Conservation (phyloP, 140 eudicot species). For the Oenanthe javanica region DNA sequence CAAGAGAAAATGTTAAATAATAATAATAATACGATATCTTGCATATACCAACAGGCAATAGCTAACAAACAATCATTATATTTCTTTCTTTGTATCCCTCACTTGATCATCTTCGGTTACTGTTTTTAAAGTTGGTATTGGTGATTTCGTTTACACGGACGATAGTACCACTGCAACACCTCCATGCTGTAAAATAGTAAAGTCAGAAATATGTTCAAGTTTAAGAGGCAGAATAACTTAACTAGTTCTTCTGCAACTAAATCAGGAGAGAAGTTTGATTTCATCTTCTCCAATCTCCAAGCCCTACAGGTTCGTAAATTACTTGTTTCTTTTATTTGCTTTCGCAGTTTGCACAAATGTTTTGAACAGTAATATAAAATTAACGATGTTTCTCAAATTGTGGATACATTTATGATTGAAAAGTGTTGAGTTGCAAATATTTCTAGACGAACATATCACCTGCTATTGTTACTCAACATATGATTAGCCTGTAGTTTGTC, state of each 20-base stretch:
- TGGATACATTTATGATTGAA: neutral
- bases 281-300: conserved; percentile 71
- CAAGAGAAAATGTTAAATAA: neutral
- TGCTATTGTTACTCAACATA: neutral
- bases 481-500: neutral
- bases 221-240: conserved; percentile 38
- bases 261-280: conserved; percentile 56
- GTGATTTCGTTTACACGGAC: neutral
- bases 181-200: neutral
- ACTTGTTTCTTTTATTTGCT: too few species aligned
- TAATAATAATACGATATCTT: neutral
- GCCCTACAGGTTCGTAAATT: conserved; percentile 57
- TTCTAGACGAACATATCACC: neutral
- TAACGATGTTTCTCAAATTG: too few species aligned
- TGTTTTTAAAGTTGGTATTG: neutral
- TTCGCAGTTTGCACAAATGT: too few species aligned
- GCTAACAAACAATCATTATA: neutral
- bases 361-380: too few species aligned
- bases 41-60: conserved; percentile 19
- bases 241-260: conserved; percentile 12
- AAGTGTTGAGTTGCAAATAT: neutral
- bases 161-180: neutral
- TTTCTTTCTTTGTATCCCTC: conserved; percentile 7
- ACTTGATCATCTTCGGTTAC: neutral
- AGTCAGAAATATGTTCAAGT: conserved; percentile 37